Conservation (phyloP, 192 early-diverging fungal species). For the Linnemannia hyalina region DNA sequence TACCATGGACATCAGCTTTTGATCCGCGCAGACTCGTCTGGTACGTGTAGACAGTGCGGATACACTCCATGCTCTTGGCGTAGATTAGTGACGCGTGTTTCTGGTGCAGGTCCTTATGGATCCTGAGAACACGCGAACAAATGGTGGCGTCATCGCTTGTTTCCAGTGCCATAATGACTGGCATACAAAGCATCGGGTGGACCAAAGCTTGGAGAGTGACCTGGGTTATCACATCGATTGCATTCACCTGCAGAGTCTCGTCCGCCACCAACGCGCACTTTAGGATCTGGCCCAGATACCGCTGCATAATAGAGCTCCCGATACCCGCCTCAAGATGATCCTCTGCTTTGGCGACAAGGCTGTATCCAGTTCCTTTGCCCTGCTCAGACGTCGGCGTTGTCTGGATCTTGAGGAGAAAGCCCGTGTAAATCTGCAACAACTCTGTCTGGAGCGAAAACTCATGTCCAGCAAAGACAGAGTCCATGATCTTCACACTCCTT, state of each 20-base stretch:
- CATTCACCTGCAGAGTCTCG: slow-evolving; percentile 68
- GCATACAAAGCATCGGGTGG: slow-evolving; percentile 92
- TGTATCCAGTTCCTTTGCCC: slow-evolving; percentile 1
- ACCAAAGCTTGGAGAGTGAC: slow-evolving; percentile 92
- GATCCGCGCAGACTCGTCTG: slow-evolving; percentile 62
- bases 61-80: slow-evolving; percentile 81
- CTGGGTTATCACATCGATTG: slow-evolving; percentile 86
- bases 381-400: background rate
- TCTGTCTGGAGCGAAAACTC: slow-evolving; percentile 20
- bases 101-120: slow-evolving; percentile 81
- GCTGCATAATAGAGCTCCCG: slow-evolving; percentile 92
- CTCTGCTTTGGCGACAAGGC: slow-evolving; percentile 34
- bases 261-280: slow-evolving; percentile 74
- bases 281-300: slow-evolving; percentile 82
- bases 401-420: slow-evolving; percentile 39
- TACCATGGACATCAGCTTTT: slow-evolving; percentile 58
- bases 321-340: slow-evolving; percentile 64
- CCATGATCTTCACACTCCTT: slow-evolving; percentile 73
- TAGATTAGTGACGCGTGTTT: slow-evolving; percentile 95
- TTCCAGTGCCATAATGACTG: slow-evolving; percentile 88
- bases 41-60: slow-evolving; percentile 81
- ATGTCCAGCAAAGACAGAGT: slow-evolving; percentile 66
- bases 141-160: slow-evolving; percentile 73
- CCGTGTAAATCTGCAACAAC: slow-evolving; percentile 29
- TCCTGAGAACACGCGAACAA: slow-evolving; percentile 76